phyloP scores from a whole-genome alignment of 148 eudicot genomes.

The Camellia japonica region DNA sequence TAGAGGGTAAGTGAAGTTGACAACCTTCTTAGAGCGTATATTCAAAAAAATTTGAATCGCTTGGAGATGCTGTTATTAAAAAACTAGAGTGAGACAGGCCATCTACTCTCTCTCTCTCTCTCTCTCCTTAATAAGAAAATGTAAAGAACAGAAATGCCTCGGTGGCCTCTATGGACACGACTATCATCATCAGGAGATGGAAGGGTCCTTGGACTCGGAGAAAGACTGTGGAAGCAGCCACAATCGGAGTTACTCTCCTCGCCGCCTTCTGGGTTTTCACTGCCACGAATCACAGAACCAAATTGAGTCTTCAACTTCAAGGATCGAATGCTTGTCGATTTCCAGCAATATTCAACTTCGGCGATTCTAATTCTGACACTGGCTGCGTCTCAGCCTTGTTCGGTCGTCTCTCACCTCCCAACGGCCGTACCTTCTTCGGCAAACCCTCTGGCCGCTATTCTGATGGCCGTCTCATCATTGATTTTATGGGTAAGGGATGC shows the following conservation, averaged over 20 bases:
- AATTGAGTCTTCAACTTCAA: background rate
- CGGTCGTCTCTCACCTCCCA: slow-evolving; percentile 16
- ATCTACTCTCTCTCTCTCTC: too few species aligned
- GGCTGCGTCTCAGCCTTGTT: slow-evolving; percentile 28
- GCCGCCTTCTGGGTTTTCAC: slow-evolving; percentile 11
- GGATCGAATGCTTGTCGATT: slow-evolving; percentile 17
- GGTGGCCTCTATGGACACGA: too few species aligned
- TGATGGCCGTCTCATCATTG: slow-evolving; percentile 39
- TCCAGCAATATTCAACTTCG: slow-evolving; percentile 44
- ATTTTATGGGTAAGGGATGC: slow-evolving; percentile 28
- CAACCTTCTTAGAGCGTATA: too few species aligned
- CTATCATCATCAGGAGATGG: background rate
- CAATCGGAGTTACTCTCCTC: slow-evolving; percentile 1
- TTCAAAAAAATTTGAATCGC: too few species aligned
- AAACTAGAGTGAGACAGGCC: too few species aligned
- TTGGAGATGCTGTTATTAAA: too few species aligned
- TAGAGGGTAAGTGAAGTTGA: too few species aligned
- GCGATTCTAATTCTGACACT: slow-evolving; percentile 46
- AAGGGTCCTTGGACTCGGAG: background rate
- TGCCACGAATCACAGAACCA: background rate
- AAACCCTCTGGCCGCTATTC: slow-evolving; percentile 32
- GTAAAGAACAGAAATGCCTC: too few species aligned
- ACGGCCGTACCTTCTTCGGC: slow-evolving; percentile 34
- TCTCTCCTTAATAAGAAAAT: too few species aligned
- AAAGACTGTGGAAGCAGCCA: background rate